Evolutionary conservation across 2,329 filamentous ascomycete genomes (phyloP).

Genomic region (Cadophora gregata): DNA sequence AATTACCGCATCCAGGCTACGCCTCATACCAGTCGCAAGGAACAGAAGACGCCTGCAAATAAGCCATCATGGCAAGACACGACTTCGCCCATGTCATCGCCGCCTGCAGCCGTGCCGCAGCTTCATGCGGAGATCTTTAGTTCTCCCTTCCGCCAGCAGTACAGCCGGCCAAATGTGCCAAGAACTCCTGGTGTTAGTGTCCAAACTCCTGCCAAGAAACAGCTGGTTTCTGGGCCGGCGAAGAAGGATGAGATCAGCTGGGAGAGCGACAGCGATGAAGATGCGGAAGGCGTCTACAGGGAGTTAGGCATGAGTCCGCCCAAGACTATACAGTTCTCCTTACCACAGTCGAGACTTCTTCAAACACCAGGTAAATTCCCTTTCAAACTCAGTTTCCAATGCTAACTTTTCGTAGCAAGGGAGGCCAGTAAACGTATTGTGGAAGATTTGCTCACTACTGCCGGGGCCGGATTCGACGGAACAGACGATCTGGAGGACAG

Average conservation of each 20-base stretch:
- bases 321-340: conserved; percentile 87
- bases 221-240: conserved; percentile 51
- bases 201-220: conserved; percentile 70
- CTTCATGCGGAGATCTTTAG: conserved; percentile 86
- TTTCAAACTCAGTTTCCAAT: not conserved
- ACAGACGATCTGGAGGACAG: conserved; percentile 60
- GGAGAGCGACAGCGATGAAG: conserved; percentile 70
- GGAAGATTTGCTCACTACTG: conserved; percentile 78
- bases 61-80: conserved; percentile 44
- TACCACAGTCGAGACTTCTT: conserved; percentile 77
- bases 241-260: conserved; percentile 66
- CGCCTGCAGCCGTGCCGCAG: conserved; percentile 81
- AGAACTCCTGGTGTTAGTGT: conserved; percentile 86
- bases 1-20: conserved; percentile 94
- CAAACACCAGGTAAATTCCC: conserved; percentile 72
- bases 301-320: conserved; percentile 80
- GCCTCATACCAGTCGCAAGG: conserved; percentile 66
- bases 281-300: conserved; percentile 63
- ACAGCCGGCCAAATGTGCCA: conserved; percentile 51
- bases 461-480: conserved; percentile 71
- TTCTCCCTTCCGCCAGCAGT: conserved; percentile 64
- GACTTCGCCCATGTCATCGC: conserved; percentile 63
- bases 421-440: conserved; percentile 84
- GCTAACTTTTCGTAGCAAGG: conserved; percentile 58
- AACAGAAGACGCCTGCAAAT: conserved; percentile 42